Conservation (phyloP, 805 yeast genomes). For the Yamadazyma insecticola region DNA sequence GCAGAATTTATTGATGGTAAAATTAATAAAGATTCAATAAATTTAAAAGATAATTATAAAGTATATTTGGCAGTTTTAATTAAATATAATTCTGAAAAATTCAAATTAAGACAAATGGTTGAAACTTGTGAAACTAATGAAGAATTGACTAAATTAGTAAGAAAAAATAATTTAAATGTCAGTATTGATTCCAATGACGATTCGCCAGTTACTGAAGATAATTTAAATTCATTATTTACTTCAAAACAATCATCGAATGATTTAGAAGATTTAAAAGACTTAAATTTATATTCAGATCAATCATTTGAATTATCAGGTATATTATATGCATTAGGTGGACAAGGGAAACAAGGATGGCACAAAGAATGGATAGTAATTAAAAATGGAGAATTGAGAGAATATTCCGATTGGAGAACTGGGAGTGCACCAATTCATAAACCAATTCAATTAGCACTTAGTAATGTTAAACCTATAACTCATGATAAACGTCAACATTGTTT, state of each 20-base stretch:
- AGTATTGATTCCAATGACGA: slow-evolving; percentile 12
- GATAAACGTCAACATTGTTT: slow-evolving; percentile 59
- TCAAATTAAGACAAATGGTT: slow-evolving; percentile 36
- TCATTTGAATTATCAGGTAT: slow-evolving; percentile 34
- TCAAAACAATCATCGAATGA: slow-evolving; percentile 5
- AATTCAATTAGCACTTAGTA: slow-evolving; percentile 65
- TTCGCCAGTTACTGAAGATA: slow-evolving; percentile 17
- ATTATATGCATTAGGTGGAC: slow-evolving; percentile 55
- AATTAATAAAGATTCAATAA: slow-evolving; percentile 3
- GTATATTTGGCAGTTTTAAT: slow-evolving; percentile 30
- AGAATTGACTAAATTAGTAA: slow-evolving; percentile 31
- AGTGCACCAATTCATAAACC: slow-evolving; percentile 58
- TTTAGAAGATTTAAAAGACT: background rate
- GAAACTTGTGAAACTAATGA: slow-evolving; percentile 37
- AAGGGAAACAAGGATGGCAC: slow-evolving; percentile 73
- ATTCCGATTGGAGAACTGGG: slow-evolving; percentile 76
- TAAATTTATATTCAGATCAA: slow-evolving; percentile 3
- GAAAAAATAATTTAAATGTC: slow-evolving; percentile 19
- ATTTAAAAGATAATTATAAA: slow-evolving; percentile 17
- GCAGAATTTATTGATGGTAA: slow-evolving; percentile 9
- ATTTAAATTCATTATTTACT: slow-evolving; percentile 26
- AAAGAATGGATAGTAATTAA: slow-evolving; percentile 79
- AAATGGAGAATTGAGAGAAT: slow-evolving; percentile 66
- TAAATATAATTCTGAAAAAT: slow-evolving; percentile 38
- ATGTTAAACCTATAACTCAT: slow-evolving; percentile 44